Conservation (phyloP, 129 eudicot species). For the Saposhnikovia divaricata region DNA sequence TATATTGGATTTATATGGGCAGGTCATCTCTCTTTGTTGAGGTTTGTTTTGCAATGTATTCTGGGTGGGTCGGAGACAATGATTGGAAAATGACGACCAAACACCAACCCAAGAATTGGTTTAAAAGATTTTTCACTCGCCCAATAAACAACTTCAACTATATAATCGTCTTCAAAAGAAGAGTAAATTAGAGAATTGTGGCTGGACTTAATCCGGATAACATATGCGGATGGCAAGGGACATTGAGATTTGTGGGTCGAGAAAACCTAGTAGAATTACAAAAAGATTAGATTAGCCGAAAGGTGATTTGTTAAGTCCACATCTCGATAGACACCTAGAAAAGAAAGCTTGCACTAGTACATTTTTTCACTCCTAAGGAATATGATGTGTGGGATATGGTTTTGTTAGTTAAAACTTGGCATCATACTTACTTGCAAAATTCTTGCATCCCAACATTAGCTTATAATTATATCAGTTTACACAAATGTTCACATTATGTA, state of each 20-base stretch:
- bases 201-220: too few species aligned
- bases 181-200: too few species aligned
- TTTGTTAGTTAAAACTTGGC: not conserved
- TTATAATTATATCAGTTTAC: not conserved
- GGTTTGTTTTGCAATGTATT: not conserved
- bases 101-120: not conserved
- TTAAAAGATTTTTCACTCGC: not conserved
- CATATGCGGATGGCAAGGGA: too few species aligned
- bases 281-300: not conserved
- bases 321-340: not conserved
- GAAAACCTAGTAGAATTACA: not conserved
- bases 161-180: not conserved
- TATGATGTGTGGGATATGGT: not conserved
- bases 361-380: constrained; percentile 6
- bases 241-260: not conserved
- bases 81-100: not conserved
- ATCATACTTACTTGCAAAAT: not conserved
- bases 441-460: not conserved
- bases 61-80: constrained; percentile 4
- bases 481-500: not conserved
- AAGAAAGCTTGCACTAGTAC: not conserved
- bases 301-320: not conserved
- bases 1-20: not conserved
- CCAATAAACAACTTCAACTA: not conserved
- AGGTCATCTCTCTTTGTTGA: constrained; percentile 2